Evolutionary conservation across 2,329 filamentous ascomycete genomes (phyloP), one percentile per base, ranked within the genome.

Genomic region (Nemania bipapillata): DNA sequence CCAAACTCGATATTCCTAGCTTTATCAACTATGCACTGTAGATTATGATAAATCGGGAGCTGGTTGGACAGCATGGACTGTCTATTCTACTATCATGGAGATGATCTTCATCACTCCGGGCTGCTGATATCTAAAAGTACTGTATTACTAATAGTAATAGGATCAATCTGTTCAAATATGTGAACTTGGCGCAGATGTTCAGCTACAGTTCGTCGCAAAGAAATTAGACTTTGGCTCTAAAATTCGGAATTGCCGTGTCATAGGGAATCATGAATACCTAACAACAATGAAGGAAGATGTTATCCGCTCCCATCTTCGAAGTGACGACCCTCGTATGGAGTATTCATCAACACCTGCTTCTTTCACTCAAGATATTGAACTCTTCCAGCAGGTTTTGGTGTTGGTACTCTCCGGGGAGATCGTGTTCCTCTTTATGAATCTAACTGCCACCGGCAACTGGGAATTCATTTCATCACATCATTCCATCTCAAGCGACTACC

Each of bases 81-180:
- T 37, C 61, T 7, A 11, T 40, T 22, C 22, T 47, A 26, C 26
- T 59, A 20, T 35, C 2, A 2, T 1, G 17, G 30, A 7, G 24
- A 52, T 15, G 17, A 30, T n/a, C 11, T 55, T n/a, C 8, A 3
- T 1, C n/a, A 28, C 32, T 8, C 37, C n/a, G 17, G n/a, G 17
- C 32, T n/a, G 24, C 24, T 17, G 8, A 24, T 40, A 17, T n/a
- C 17, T 26, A 3, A 9, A 20, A 9, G 2, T n/a, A 5, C 26
- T n/a, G 6, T 24, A 15, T 63, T 11, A 52, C 68, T 72, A 47
- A 72, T 49, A 50, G 42, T 54, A 30, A 65, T 69, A 91, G 89
- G 91, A 97, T 72, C 87, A 91, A 70, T 92, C 89, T 74, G 86
- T 99, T 52, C 91, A 95, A 73, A 89, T 98, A 71, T 91, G 90